A percentile compares a stretch with the other conserved stretches of the same genome.
Evolutionary conservation across 164 flowering plant species (phyloP).

Genomic region (Amborella trichopoda): DNA sequence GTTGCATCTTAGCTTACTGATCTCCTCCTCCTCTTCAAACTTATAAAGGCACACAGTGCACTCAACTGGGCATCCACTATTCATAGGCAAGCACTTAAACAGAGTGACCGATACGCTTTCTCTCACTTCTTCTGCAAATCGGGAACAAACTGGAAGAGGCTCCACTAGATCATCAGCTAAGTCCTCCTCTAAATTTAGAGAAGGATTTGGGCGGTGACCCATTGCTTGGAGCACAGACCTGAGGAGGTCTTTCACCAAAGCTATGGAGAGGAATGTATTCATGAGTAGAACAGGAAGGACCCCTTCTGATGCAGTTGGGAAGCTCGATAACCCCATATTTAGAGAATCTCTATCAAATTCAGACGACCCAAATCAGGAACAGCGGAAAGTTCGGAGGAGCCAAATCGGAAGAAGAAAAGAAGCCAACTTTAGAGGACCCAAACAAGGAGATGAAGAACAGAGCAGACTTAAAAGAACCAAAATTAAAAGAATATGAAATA

Average conservation of each 20-base stretch:
- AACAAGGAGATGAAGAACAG: no score
- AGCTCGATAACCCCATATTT: constrained; percentile 58
- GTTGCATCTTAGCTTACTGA: constrained; percentile 50
- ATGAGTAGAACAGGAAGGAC: constrained; percentile 47
- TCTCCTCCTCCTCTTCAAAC: constrained; percentile 47
- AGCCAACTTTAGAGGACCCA: no score
- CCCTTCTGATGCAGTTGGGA: constrained; percentile 60
- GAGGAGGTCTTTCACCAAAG: constrained; percentile 42
- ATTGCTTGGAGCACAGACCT: constrained; percentile 34
- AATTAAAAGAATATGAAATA: no score
- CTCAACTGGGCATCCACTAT: constrained; percentile 23
- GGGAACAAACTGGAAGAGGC: constrained; percentile 7
- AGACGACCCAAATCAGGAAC: no score
- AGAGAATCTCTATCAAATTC: no score
- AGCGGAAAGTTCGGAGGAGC: no score
- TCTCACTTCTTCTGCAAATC: constrained; percentile 33
- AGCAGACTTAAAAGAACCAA: no score
- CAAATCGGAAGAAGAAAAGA: no score
- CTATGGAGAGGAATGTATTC: constrained; percentile 53
- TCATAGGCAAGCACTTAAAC: constrained; percentile 19
- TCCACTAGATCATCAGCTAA: background rate
- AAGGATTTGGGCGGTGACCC: background rate
- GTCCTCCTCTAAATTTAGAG: constrained; percentile 12
- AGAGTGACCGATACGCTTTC: constrained; percentile 26
- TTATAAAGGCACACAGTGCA: constrained; percentile 52